Evolutionary conservation across 192 early-diverging fungal species (phyloP).

Genomic region (Podila epicladia): DNA sequence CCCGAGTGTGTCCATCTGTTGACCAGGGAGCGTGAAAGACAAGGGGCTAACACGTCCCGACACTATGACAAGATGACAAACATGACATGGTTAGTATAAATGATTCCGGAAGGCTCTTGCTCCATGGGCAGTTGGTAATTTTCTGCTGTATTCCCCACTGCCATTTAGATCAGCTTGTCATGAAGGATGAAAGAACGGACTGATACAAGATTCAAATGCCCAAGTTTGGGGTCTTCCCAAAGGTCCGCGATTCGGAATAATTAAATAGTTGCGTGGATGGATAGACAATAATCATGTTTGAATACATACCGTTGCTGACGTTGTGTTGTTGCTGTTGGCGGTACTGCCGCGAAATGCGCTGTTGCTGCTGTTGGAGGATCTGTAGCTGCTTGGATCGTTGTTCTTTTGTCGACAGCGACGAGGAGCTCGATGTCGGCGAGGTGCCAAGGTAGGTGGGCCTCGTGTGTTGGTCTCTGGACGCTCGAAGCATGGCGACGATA

Average conservation of each 20-base stretch:
- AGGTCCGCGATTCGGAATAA: not conserved
- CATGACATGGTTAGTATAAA: not conserved
- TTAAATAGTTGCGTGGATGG: no score
- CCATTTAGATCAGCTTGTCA: no score
- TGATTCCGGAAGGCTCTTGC: not conserved
- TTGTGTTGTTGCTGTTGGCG: slow-evolving; percentile 9
- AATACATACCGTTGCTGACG: slow-evolving; percentile 11
- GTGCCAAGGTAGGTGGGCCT: not conserved
- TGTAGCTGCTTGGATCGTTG: slow-evolving; percentile 28
- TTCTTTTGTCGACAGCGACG: slow-evolving; percentile 26
- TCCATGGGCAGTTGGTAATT: no score
- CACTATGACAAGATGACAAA: not conserved
- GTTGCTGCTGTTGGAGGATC: slow-evolving; percentile 30
- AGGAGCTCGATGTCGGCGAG: slow-evolving; percentile 3
- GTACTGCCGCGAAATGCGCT: not conserved
- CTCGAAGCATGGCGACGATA: no score
- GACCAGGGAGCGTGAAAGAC: not conserved
- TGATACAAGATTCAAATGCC: not conserved
- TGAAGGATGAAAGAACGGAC: no score
- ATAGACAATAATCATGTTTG: slow-evolving; percentile 7
- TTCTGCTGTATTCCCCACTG: no score
- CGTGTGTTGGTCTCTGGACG: no score
- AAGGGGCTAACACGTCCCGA: not conserved
- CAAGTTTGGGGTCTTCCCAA: not conserved
- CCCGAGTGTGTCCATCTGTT: not conserved